These are phyloP conservation scores for Calonectria pseudoturangicola DNA, from an alignment of 2,329 filamentous ascomycete genomes.

Conservation along the genomic window DNA sequence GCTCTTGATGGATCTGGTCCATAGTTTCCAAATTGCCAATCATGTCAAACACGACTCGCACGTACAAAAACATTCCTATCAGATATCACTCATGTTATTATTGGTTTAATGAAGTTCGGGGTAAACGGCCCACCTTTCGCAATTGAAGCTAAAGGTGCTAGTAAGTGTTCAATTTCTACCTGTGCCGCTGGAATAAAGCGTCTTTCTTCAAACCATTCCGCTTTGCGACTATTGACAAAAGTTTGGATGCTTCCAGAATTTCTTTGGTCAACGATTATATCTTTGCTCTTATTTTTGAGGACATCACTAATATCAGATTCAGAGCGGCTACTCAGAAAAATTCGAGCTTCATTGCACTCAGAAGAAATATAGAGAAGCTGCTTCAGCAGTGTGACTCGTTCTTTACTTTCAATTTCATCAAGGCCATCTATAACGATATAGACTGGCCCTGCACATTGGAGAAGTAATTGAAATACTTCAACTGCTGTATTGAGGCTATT, in stretches of 20 bases:
- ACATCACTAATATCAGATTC: conserved; percentile 28
- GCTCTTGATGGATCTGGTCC: conserved; percentile 16
- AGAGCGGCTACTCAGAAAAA: conserved; percentile 34
- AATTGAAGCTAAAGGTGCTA: not conserved
- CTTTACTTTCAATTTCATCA: conserved; percentile 37
- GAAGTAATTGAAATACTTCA: conserved; percentile 15
- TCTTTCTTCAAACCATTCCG: conserved; percentile 2
- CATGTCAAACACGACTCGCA: not conserved
- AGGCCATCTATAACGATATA: conserved; percentile 39
- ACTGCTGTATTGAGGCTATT: not conserved
- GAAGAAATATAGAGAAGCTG: not conserved
- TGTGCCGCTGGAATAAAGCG: not conserved
- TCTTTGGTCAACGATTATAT: conserved; percentile 26
- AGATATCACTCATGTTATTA: not conserved
- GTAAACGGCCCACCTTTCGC: conserved; percentile 8
- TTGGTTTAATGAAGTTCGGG: too few species aligned
- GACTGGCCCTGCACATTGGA: not conserved
- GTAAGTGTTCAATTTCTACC: not conserved
- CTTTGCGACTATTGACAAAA: not conserved
- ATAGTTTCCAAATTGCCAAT: not conserved
- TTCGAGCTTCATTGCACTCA: conserved; percentile 1
- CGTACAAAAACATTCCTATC: conserved; percentile 16
- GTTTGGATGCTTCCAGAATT: conserved; percentile 35
- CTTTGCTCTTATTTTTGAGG: not conserved
- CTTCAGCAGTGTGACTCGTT: conserved; percentile 18